These are phyloP conservation scores for Botryosphaeria dothidea DNA, from an alignment of 2,329 filamentous ascomycete genomes.

Conservation along the genomic window DNA sequence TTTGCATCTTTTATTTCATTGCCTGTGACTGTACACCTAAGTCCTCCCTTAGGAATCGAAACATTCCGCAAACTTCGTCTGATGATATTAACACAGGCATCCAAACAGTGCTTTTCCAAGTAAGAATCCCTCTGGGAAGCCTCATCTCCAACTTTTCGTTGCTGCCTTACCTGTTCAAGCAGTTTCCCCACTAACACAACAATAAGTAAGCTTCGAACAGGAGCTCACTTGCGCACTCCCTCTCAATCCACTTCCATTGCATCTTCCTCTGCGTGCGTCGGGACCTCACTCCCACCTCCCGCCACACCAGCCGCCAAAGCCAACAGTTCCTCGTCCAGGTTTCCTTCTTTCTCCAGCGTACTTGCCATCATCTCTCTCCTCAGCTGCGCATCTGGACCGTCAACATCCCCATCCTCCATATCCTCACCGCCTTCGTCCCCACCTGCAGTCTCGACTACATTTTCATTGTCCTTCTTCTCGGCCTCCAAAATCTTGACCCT, in stretches of 20 bases:
- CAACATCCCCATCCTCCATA: neutral
- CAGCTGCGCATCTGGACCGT: neutral
- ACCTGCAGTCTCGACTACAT: too few species aligned
- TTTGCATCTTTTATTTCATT: too few species aligned
- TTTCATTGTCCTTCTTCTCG: neutral
- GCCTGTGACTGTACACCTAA: too few species aligned
- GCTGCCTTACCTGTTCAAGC: neutral
- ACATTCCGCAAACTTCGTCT: too few species aligned
- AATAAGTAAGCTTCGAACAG: too few species aligned
- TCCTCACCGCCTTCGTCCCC: neutral
- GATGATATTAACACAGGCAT: neutral
- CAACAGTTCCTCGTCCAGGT: slow-evolving; percentile 6
- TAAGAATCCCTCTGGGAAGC: neutral
- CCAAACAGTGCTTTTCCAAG: neutral
- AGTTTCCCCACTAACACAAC: too few species aligned
- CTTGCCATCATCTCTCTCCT: neutral
- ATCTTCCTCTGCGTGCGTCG: neutral
- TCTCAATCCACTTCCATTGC: neutral
- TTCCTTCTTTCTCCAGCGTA: neutral
- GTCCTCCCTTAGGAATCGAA: too few species aligned
- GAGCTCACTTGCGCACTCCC: too few species aligned
- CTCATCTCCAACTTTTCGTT: neutral
- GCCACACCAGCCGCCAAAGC: slow-evolving; percentile 1
- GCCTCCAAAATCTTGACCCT: neutral
- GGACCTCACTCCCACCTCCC: neutral